Conservation (phyloP, 306 rosid genomes). For the Rosa persica region DNA sequence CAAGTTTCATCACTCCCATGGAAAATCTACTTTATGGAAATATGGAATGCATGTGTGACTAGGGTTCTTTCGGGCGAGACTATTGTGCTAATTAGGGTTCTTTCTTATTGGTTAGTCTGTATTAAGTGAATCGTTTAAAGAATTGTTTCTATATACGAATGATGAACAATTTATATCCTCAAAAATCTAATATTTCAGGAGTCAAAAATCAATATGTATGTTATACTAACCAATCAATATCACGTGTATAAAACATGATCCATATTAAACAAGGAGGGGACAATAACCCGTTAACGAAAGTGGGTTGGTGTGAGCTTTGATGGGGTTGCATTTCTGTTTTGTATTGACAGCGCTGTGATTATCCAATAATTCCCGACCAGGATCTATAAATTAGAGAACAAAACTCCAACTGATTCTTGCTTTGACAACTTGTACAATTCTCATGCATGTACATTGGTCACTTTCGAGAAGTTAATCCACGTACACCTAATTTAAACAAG, state of each 20-base stretch:
- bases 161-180: too few relatives aligned
- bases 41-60: too few relatives aligned
- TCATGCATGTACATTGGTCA: not conserved
- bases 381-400: not conserved
- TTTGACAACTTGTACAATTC: not conserved
- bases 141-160: too few relatives aligned
- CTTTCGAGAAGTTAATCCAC: not conserved
- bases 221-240: not conserved
- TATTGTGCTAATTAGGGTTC: too few relatives aligned
- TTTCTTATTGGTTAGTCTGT: too few relatives aligned
- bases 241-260: not conserved
- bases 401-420: not conserved
- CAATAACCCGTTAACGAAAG: not conserved
- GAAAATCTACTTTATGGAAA: not conserved
- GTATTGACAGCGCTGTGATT: not conserved
- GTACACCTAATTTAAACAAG: not conserved
- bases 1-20: not conserved
- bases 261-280: not conserved
- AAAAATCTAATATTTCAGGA: too few relatives aligned
- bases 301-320: not conserved
- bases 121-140: too few relatives aligned
- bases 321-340: conserved; percentile 6
- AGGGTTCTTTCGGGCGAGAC: too few relatives aligned
- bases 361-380: conserved; percentile 11
- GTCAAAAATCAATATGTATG: too few relatives aligned